Evolutionary conservation across 768 basidiomycete genomes (phyloP).

Genomic region (Suillus subalutaceus): DNA sequence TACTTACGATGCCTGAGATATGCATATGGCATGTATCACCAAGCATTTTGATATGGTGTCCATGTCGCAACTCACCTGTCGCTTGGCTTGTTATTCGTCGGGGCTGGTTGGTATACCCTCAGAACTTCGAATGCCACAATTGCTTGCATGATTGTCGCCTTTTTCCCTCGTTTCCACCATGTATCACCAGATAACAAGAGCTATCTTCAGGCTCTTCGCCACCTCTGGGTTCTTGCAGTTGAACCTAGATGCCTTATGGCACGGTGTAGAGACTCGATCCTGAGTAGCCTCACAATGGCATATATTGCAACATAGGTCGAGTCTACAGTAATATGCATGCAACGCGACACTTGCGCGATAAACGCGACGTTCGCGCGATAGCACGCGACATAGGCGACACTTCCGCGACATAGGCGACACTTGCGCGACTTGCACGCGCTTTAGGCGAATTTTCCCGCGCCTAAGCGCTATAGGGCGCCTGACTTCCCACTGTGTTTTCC

Average conservation of each 20-base stretch:
- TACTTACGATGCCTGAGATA: slow-evolving; percentile 86
- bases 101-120: slow-evolving; percentile 88
- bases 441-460: no score
- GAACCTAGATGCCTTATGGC: slow-evolving; percentile 93
- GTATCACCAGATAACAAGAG: slow-evolving; percentile 84
- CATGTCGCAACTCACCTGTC: slow-evolving; percentile 92
- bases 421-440: no score
- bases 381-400: no score
- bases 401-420: no score
- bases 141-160: slow-evolving; percentile 85
- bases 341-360: no score
- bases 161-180: slow-evolving; percentile 88
- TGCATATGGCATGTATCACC: slow-evolving; percentile 84
- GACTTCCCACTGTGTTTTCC: no score
- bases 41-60: slow-evolving; percentile 80
- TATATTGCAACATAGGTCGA: no score
- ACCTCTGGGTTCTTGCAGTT: slow-evolving; percentile 94
- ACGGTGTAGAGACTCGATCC: no score
- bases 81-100: slow-evolving; percentile 89
- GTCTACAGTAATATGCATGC: no score
- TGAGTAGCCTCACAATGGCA: no score
- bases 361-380: no score
- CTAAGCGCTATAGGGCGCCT: no score
- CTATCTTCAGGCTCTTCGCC: slow-evolving; percentile 90
- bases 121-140: slow-evolving; percentile 92